These are phyloP conservation scores for Cercospora zeae-maydis DNA, from an alignment of 2,329 filamentous ascomycete genomes.

Conservation along the genomic window DNA sequence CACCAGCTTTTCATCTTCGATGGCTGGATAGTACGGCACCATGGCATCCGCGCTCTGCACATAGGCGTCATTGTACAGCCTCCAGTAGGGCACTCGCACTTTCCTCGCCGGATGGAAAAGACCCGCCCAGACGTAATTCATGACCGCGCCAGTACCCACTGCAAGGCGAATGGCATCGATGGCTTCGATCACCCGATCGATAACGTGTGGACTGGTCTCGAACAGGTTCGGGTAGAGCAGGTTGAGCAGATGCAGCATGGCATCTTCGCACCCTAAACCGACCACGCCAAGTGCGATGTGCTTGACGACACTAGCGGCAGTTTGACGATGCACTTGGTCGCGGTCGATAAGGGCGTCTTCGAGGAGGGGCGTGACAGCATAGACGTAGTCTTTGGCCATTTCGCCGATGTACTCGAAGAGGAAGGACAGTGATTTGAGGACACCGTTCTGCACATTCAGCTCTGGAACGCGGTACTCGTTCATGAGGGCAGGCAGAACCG, in stretches of 20 bases:
- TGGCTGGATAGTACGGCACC: conserved; percentile 89
- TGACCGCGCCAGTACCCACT: conserved; percentile 82
- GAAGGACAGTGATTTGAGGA: conserved; percentile 94
- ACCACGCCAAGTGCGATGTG: conserved; percentile 97
- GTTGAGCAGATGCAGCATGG: conserved; percentile 96
- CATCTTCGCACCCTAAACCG: conserved; percentile 93
- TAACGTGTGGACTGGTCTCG: conserved; percentile 96
- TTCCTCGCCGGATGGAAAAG: conserved; percentile 96
- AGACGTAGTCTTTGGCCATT: conserved; percentile 98
- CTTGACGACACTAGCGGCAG: conserved; percentile 93
- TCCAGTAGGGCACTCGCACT: conserved; percentile 91
- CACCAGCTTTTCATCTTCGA: conserved; percentile 75
- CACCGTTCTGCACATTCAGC: conserved; percentile 97
- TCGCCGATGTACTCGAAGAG: conserved; percentile 99
- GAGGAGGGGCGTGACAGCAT: conserved; percentile 90
- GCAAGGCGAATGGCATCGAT: conserved; percentile 95
- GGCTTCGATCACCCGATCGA: conserved; percentile 94
- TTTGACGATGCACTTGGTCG: conserved; percentile 96
- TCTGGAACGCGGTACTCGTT: conserved; percentile 98
- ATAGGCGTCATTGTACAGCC: conserved; percentile 95
- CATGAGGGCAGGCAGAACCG: conserved; percentile 96
- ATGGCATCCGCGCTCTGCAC: conserved; percentile 90
- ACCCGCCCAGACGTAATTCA: conserved; percentile 98
- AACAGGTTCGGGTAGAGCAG: conserved; percentile 95
- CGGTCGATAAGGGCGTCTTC: conserved; percentile 97